phyloP scores from a whole-genome alignment of 192 early-diverging fungal genomes.

The Diversispora epigaea region DNA sequence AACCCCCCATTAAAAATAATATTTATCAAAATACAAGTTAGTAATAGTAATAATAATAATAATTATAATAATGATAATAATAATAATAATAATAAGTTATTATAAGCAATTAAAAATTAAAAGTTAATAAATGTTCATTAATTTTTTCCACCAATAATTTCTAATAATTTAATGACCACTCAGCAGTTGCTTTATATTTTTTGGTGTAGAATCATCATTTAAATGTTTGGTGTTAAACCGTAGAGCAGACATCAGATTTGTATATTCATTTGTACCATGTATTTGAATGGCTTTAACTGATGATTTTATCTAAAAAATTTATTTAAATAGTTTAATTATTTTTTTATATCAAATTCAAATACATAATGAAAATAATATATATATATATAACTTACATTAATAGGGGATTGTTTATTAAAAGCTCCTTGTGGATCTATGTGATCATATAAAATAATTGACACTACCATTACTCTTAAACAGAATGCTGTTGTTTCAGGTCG shows the following conservation, averaged over 20 bases:
- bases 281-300: slow-evolving; percentile 67
- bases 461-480: slow-evolving; percentile 84
- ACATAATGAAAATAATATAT: neutral
- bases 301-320: slow-evolving; percentile 47
- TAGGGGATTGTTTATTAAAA: slow-evolving; percentile 71
- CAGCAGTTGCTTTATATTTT: slow-evolving; percentile 51
- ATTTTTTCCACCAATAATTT: neutral
- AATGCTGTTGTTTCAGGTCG: slow-evolving; percentile 66
- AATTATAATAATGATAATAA: neutral
- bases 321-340: neutral
- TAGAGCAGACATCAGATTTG: slow-evolving; percentile 71
- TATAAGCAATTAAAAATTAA: neutral
- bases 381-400: slow-evolving; percentile 65
- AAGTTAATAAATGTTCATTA: neutral
- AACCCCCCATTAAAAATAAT: neutral
- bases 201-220: slow-evolving; percentile 77
- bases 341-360: neutral
- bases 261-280: slow-evolving; percentile 48
- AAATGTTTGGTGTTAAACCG: slow-evolving; percentile 78
- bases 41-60: neutral
- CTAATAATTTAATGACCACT: slow-evolving; percentile 21
- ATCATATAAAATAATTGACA: slow-evolving; percentile 88
- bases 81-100: neutral
- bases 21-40: too few relatives aligned
- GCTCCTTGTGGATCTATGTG: slow-evolving; percentile 80